Base-by-base conservation (phyloP, 1,284 basidiomycete genomes). In the Ceratobasidium sp. region DNA sequence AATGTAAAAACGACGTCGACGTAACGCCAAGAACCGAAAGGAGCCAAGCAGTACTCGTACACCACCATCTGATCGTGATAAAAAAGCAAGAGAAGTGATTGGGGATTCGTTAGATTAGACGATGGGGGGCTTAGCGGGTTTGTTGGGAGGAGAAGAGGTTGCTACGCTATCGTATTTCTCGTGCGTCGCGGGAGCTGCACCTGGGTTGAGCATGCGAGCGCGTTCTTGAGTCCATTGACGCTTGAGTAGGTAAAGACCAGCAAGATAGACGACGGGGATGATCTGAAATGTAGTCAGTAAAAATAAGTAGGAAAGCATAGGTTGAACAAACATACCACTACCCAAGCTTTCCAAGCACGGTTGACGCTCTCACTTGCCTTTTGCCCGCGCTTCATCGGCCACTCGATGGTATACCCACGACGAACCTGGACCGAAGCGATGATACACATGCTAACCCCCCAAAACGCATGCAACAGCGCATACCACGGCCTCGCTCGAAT, bases 181-280 rank as follows among this genome's bases (percentile, higher is more conserved):
- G 69, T 61, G 23, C 17, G 38, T 6, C 6, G 17, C 17, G 20
- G 33, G 33, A 33, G 33, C 33, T 33, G 59, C 40, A 44, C 17
- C 20, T 10, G 59, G 12, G 44, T 64, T 64, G 23, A 50, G 26
- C 70, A 74, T 74, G 59, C 70, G 57, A 17, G 59, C 59, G 48
- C 70, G 70, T 64, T 74, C 70, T 59, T 74, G 70, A 3, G 70
- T 17, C 70, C 70, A 74, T 20, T 74, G 70, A 23, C 70, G 70
- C 26, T 20, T 62, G 52, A 71, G 54, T 7, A 74, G 28, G 42
- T 28, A 40, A 44, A 74, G 54, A 10, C 70, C 70, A 26, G 44
- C 59, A 17, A 74, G 59, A 44, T 74, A 74, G n/a, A 74, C 40
- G n/a, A 74, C 59, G 20, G 70, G 70, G 46, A 74, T 64, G 44